Base-by-base conservation (phyloP, 2,329 filamentous ascomycete genomes). In the Ascochyta viciae-villosae region DNA sequence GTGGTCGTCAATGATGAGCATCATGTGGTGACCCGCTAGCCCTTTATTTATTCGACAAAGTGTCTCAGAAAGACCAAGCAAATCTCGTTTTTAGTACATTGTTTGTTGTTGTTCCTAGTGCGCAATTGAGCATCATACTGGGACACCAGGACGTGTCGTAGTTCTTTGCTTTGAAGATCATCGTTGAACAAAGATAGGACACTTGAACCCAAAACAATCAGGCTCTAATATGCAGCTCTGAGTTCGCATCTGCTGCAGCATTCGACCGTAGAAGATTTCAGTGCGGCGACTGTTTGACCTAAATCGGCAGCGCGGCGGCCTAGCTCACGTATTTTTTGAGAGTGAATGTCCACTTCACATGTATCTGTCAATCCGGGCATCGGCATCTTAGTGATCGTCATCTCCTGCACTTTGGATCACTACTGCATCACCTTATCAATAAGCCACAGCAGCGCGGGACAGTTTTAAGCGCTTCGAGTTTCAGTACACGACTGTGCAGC, bases 381-480 rank as follows among this genome's bases (percentile, higher is more conserved):
- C 3, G 19, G 19, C 19, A 19, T 19, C 19, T 19, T 19, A 3
- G 19, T 19, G 19, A 19, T 19, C 19, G 19, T 3, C 19, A 19
- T 19, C 3, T 19, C 3, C 19, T 19, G 19, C 19, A 19, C 19
- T 19, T 19, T 3, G 19, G 19, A 19, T 72, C 77, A 3, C 54
- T 79, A 2, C 66, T 80, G 1, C 77, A 77, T 6, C 63, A 70
- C 29, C 54, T 63, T 4, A 43, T 60, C 16, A 68, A 66, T 3
- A 75, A 76, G 50, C 52, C 62, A 1, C 58, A 67, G 31, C 71
- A 76, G 44, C 65, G 77, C n/a, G 61, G 68, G 31, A 67, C 63
- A 8, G 70, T 77, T 13, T 58, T 77, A 46, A 76, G 77, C 76
- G 22, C 61, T 79, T 47, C 72, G 76, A 76, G 56, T 80, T 77